Base-by-base conservation (phyloP, 768 basidiomycete genomes). In the Calvatia gigantea region DNA sequence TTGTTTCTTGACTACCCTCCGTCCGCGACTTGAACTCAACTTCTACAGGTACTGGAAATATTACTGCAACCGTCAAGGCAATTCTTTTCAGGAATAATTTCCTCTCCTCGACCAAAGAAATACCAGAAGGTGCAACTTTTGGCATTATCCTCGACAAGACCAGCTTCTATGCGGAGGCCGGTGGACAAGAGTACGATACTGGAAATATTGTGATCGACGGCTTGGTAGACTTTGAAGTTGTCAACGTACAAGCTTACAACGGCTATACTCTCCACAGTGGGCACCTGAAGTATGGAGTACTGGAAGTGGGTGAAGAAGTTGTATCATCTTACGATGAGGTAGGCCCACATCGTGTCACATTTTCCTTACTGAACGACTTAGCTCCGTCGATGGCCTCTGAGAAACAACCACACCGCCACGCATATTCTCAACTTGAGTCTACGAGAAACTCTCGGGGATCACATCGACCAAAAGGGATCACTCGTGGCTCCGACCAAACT, bases 331-430 rank as follows among this genome's bases (percentile, higher is more conserved):
- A 98, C 65, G 94, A 98, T 61, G 95, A 98, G 78, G 90, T 93
- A 58, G 44, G 69, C 38, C 14, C 46, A 29, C 28, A 35, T 19
- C 45, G 17, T 28, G 49, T 58, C 9, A 32, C 42, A 3, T 6
- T 51, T 37, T 17, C 23, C 23, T 53, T 46, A 45, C 56, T 62
- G 28, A 37, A 31, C 33, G 44, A 15, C 39, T 29, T 57, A 93
- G 89, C 82, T 91, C 32, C 91, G 97, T 33, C 84, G 97, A 47
- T 94, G 93, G 90, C 95, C 96, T 0, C 74, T 99, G 47, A 86
- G 95, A 51, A 98, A 94, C 72, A 99, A 99, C 66, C 97, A 99
- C 74, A 98, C 97, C 25, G 97, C 88, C 19, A 99, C 97, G 0
- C 97, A 99, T 68, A 97, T 99, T 63, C 89, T 99, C 63, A 99